Evolutionary conservation across 495 filamentous ascomycete genomes (phyloP), one percentile per base, ranked within the genome.

Genomic region (Neurospora discreta): DNA sequence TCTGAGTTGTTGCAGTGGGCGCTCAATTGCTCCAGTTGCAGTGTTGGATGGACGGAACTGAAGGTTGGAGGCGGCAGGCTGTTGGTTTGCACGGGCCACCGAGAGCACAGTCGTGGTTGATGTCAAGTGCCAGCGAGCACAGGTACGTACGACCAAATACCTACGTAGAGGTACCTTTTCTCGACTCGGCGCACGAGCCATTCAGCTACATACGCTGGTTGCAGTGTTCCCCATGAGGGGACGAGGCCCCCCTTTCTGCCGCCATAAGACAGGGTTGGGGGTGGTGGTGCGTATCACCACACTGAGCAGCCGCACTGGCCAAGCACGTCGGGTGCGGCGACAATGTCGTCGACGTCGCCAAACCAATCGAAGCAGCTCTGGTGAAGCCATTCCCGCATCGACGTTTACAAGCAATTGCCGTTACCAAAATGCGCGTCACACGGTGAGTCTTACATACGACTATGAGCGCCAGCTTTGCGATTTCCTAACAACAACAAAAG

Each of bases 381-480:
- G 52, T 60, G 23, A 60, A 60, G 52, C 52, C 52, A 60, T 60
- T 60, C 52, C 52, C 52, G 52, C 41, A 71, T 70, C 72, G 72
- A 42, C 70, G 58, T 68, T 72, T 73, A 75, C 74, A 70, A 77
- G 71, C 72, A 74, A 75, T 73, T 73, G 71, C 76, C 76, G 75
- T 71, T 72, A 68, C 69, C 76, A 79, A 73, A 69, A 86, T 86
- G 84, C 78, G 82, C 77, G 79, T 83, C 73, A 76, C 84, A 72
- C 81, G 84, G 84, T 84, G 72, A 33, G 70, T 20, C 5, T 9
- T 6, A 2, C 39, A 7, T 16, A 15, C 69, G 82, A 80, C 75
- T 84, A 68, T 81, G 80, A 73, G 76, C 9, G 23, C 20, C 44
- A 23, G 44, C 20, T 33, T 33, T 15, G 26, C 52, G 23, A 30